A percentile compares a stretch with the other conserved stretches of the same genome.
Conservation (phyloP, 192 early-diverging fungal species). For the Backusella macrospora region DNA sequence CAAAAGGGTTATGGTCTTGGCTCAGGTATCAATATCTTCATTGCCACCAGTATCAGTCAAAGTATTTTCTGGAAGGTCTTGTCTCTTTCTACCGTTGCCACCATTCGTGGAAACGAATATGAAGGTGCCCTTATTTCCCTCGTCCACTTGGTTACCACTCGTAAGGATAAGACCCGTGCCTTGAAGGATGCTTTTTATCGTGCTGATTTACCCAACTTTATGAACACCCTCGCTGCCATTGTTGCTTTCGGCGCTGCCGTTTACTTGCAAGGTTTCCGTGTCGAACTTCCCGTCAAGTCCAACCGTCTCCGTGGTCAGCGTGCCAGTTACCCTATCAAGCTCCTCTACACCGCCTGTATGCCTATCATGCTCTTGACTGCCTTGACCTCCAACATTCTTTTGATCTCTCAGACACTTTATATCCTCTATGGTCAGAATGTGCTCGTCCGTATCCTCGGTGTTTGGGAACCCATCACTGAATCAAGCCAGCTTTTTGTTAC, state of each 20-base stretch:
- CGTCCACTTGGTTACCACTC: slow-evolving; percentile 93
- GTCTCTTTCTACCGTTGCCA: slow-evolving; percentile 94
- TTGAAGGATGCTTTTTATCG: slow-evolving; percentile 98
- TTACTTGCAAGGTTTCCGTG: slow-evolving; percentile 99
- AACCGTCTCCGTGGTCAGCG: slow-evolving; percentile 94
- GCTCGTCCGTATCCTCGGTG: slow-evolving; percentile 89
- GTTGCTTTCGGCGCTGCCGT: slow-evolving; percentile 84
- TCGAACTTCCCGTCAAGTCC: slow-evolving; percentile 98
- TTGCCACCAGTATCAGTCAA: slow-evolving; percentile 99
- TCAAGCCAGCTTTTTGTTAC: slow-evolving; percentile 92
- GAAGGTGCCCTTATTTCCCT: slow-evolving; percentile 96
- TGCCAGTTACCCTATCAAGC: slow-evolving; percentile 97
- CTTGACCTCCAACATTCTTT: slow-evolving; percentile 93
- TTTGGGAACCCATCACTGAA: slow-evolving; percentile 95
- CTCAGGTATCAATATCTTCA: slow-evolving; percentile 98
- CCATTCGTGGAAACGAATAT: slow-evolving; percentile 96
- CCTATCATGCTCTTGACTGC: slow-evolving; percentile 99
- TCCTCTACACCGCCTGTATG: slow-evolving; percentile 99
- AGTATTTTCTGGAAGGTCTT: slow-evolving; percentile 99
- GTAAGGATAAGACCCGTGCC: slow-evolving; percentile 94
- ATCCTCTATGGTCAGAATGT: slow-evolving; percentile 96
- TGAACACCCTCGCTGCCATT: slow-evolving; percentile 88
- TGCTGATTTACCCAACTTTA: slow-evolving; percentile 79
- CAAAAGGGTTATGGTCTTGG: slow-evolving; percentile 99
- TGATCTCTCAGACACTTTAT: slow-evolving; percentile 97